Evolutionary conservation across 1,284 basidiomycete species (phyloP), one percentile per base, ranked within the genome.

Genomic region (Papiliotrema terrestris): DNA sequence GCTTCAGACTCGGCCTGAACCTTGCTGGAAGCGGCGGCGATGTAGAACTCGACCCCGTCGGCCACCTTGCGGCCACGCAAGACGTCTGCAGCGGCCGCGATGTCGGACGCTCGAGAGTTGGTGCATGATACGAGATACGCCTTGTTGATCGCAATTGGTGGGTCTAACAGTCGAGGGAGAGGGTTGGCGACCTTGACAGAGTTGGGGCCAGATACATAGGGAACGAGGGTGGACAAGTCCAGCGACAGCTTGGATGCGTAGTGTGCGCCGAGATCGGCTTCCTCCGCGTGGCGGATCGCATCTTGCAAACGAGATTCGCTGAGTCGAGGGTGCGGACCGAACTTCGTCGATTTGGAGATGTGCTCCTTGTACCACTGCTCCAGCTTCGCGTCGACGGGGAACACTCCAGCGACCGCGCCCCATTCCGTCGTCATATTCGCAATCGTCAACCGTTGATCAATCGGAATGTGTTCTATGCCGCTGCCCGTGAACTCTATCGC

Each of bases 371-470:
- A 99, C 94, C 94, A 99, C 23, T 85, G 74, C 38, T 94, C 73
- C 6, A 92, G 83, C 15, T 84, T 84, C 36, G 86, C 82, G 73
- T 99, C 95, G 9, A 93, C 87, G 0, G 95, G 94, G 80, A 99
- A 98, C 14, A 97, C 86, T 42, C 95, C 95, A 8, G 86, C 92
- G 1, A 99, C 84, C 1, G 95, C 95, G 49, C 95, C 95, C 95
- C 95, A 99, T 74, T 99, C 95, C 17, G 96, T 98, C 3, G 95
- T 98, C 95, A 98, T 98, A 76, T 96, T 96, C 35, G 92, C 82
- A 61, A 98, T 98, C 0, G 95, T 95, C 51, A 99, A 81, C 36
- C 95, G 84, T 69, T 98, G 93, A 71, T 99, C 95, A 44, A 99
- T 83, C 0, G 84, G 79, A 43, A 99, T 80, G 35, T 85, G 82